phyloP scores from a whole-genome alignment of 345 rosid species.

The Microthlaspi erraticum region DNA sequence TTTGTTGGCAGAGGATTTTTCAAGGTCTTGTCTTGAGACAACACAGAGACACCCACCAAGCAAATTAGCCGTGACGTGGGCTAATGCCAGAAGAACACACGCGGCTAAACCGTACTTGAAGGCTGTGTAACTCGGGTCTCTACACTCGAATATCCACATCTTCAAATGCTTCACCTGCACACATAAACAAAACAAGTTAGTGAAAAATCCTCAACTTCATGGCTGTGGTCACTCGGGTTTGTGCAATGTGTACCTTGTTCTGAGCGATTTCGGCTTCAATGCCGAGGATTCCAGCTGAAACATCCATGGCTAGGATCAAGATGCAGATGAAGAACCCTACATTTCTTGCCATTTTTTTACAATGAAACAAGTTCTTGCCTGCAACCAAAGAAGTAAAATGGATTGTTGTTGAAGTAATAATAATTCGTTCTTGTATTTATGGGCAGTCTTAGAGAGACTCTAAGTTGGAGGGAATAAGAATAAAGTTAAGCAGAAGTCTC shows the following conservation, averaged over 20 bases:
- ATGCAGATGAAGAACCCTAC: slow-evolving; percentile 45
- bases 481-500: slow-evolving; percentile 27
- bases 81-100: slow-evolving; percentile 57
- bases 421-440: slow-evolving; percentile 34
- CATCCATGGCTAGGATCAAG: slow-evolving; percentile 48
- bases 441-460: slow-evolving; percentile 7
- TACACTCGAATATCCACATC: slow-evolving; percentile 76
- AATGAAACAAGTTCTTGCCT: slow-evolving; percentile 16
- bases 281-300: slow-evolving; percentile 49
- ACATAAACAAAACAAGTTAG: neutral
- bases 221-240: neutral
- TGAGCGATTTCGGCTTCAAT: slow-evolving; percentile 51
- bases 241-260: slow-evolving; percentile 44
- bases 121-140: slow-evolving; percentile 78
- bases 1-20: slow-evolving; percentile 62
- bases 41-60: slow-evolving; percentile 79
- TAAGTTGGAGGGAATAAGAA: slow-evolving; percentile 46
- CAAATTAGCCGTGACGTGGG: slow-evolving; percentile 66
- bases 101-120: slow-evolving; percentile 82
- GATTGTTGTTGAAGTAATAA: slow-evolving; percentile 28
- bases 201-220: neutral
- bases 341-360: slow-evolving; percentile 36
- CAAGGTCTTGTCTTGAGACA: slow-evolving; percentile 58
- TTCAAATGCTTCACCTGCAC: slow-evolving; percentile 74
- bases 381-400: slow-evolving; percentile 30